Conservation (phyloP, 148 eudicot species). For the Diospyros lotus region DNA sequence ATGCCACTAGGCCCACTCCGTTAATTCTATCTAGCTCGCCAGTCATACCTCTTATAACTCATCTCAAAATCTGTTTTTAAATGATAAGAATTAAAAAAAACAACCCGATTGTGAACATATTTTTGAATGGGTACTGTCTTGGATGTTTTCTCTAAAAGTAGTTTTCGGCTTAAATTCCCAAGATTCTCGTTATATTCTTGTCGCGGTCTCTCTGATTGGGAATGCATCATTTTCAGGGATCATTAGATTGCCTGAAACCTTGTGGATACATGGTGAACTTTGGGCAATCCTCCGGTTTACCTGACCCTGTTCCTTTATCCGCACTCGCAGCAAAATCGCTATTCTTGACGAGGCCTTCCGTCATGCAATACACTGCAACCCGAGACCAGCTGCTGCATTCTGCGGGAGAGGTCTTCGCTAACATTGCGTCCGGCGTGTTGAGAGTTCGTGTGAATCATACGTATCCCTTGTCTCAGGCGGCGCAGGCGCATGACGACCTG, state of each 20-base stretch:
- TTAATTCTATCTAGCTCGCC: no score
- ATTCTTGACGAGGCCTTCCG: conserved; percentile 59
- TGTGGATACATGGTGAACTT: conserved; percentile 73
- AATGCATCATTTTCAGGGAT: conserved; percentile 46
- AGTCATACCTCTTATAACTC: no score
- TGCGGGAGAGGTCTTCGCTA: conserved; percentile 66
- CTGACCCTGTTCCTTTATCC: conserved; percentile 66
- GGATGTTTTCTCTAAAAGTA: not conserved
- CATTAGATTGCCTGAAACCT: conserved; percentile 66
- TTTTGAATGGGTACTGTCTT: not conserved
- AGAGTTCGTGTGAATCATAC: conserved; percentile 69
- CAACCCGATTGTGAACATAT: not conserved
- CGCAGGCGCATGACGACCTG: conserved; percentile 79
- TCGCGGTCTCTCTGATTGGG: not conserved
- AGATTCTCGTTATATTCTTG: not conserved
- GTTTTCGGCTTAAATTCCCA: not conserved
- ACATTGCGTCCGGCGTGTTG: conserved; percentile 50
- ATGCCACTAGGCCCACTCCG: no score
- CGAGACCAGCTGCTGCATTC: conserved; percentile 69
- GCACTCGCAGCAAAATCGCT: conserved; percentile 64
- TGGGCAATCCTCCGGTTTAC: conserved; percentile 72
- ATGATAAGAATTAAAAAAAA: no score
- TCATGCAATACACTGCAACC: conserved; percentile 49
- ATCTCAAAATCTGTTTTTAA: no score
- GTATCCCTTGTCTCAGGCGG: conserved; percentile 75